A percentile compares a stretch with the other conserved stretches of the same genome.
Evolutionary conservation across 2,329 filamentous ascomycete species (phyloP).

Genomic region (Claviceps purpurea): DNA sequence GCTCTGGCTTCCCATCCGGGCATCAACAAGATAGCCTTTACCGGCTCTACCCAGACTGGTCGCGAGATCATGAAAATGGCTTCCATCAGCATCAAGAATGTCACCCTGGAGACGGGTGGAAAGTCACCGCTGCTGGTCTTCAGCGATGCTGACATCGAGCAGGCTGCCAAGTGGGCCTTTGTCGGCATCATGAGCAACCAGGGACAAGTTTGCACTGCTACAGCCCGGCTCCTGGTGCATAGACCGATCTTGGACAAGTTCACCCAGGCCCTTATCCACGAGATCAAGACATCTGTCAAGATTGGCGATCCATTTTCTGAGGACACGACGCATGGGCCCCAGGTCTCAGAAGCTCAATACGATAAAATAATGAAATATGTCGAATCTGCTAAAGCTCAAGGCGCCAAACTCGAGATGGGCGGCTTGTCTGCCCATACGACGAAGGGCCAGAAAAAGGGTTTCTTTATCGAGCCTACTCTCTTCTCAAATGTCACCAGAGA

Average conservation of each 20-base stretch:
- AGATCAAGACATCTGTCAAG: conserved; percentile 44
- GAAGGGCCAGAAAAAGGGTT: conserved; percentile 26
- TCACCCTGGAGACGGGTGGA: conserved; percentile 53
- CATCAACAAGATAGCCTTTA: conserved; percentile 69
- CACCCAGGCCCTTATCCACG: conserved; percentile 44
- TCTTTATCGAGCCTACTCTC: conserved; percentile 32
- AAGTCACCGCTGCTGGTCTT: conserved; percentile 54
- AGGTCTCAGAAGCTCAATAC: conserved; percentile 58
- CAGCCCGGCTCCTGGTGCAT: conserved; percentile 51
- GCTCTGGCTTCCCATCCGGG: conserved; percentile 54
- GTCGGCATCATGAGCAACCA: conserved; percentile 44
- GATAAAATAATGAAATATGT: conserved; percentile 59
- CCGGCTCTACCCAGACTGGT: conserved; percentile 60
- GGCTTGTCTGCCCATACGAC: conserved; percentile 34
- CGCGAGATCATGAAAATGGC: conserved; percentile 66
- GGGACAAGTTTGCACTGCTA: conserved; percentile 54
- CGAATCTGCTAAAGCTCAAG: conserved; percentile 53
- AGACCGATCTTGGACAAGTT: conserved; percentile 49
- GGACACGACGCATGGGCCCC: conserved; percentile 60
- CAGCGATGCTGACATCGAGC: conserved; percentile 50
- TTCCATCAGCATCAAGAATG: conserved; percentile 50
- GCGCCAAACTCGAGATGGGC: conserved; percentile 52
- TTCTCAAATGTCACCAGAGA: conserved; percentile 27
- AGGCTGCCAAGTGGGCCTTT: conserved; percentile 48
- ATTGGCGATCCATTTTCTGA: conserved; percentile 60